Conservation (phyloP, 1,284 basidiomycete species). For the Moesziomyces aphidis region DNA sequence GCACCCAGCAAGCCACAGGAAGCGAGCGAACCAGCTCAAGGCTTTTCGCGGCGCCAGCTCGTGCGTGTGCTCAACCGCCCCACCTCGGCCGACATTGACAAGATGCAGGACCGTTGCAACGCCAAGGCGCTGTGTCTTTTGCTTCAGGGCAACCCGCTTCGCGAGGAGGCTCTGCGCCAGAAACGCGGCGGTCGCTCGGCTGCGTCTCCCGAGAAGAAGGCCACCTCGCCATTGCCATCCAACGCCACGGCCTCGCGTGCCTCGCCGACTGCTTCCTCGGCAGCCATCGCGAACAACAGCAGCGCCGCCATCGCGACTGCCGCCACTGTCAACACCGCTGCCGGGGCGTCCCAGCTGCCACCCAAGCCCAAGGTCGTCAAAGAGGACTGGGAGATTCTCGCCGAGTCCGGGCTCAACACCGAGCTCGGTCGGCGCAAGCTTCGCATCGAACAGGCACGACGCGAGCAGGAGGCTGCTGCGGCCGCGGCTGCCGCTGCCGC, state of each 20-base stretch:
- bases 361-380: conserved; percentile 40
- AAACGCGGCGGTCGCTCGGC: conserved; percentile 50
- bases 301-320: too few species aligned
- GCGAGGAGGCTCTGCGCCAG: conserved; percentile 51
- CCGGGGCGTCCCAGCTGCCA: conserved; percentile 29
- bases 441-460: conserved; percentile 41
- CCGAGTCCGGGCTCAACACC: conserved; percentile 53
- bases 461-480: conserved; percentile 37
- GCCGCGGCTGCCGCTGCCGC: conserved; percentile 1
- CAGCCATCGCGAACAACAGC: neutral
- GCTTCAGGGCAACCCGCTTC: conserved; percentile 53
- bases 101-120: conserved; percentile 23
- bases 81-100: conserved; percentile 19
- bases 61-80: conserved; percentile 47
- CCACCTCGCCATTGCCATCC: conserved; percentile 1
- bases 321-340: neutral
- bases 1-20: conserved; percentile 1
- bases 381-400: conserved; percentile 55
- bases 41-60: conserved; percentile 43
- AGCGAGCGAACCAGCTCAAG: conserved; percentile 6
- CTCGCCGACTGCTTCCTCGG: neutral
- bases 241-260: neutral
- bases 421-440: conserved; percentile 52
- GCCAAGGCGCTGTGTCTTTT: conserved; percentile 41
- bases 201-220: conserved; percentile 37